These are phyloP conservation scores for Eucalyptus coolabah DNA, from an alignment of 345 rosid genomes.

Conservation along the genomic window DNA sequence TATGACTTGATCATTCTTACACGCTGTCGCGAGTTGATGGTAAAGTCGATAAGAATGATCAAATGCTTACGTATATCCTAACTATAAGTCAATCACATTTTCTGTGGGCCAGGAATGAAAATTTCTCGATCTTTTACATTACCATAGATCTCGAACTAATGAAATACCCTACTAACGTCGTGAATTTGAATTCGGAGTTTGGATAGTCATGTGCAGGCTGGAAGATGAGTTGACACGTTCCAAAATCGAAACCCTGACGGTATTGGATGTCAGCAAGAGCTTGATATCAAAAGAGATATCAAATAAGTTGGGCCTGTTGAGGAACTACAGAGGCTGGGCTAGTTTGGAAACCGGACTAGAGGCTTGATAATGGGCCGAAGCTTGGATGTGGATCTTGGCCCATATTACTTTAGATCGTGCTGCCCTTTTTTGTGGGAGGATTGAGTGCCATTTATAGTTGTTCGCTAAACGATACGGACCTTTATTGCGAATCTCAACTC, in stretches of 20 bases:
- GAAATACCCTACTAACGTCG: not conserved
- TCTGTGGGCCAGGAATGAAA: accelerated
- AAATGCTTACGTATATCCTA: not conserved
- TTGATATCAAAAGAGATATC: not conserved
- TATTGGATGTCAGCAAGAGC: too few relatives aligned
- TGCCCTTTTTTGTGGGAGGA: not conserved
- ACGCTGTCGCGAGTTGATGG: not conserved
- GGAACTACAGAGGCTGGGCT: not conserved
- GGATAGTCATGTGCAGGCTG: not conserved
- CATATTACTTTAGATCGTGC: not conserved
- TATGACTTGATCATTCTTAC: not conserved
- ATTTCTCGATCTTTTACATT: not conserved
- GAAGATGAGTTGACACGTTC: not conserved
- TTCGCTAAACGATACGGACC: too few relatives aligned
- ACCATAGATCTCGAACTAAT: not conserved
- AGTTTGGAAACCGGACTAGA: not conserved
- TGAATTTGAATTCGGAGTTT: not conserved
- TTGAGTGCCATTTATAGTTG: not conserved
- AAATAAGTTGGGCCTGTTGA: not conserved
- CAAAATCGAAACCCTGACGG: not conserved
- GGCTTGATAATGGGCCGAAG: not conserved
- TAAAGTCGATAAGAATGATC: not conserved
- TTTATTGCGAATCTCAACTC: not conserved
- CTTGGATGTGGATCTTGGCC: not conserved
- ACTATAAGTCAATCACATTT: not conserved